A percentile compares a stretch with the other conserved stretches of the same genome.
Evolutionary conservation across 441 rosid species (phyloP).

Genomic region (Bocquillonia castaneifolia): DNA sequence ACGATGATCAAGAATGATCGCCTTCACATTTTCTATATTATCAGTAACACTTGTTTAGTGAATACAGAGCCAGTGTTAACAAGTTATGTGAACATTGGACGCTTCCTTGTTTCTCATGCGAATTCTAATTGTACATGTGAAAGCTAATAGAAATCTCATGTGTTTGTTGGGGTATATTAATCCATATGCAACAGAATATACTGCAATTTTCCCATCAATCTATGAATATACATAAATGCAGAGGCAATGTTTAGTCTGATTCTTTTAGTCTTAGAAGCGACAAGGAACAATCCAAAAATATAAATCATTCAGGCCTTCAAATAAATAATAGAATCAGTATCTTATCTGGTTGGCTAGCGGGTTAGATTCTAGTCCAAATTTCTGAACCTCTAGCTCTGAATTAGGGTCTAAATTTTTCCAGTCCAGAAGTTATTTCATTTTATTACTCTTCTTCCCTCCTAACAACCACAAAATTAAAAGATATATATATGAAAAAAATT

Average conservation of each 20-base stretch:
- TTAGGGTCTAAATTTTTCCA: background rate
- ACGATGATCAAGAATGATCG: background rate
- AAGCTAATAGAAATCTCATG: no score
- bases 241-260: no score
- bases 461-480: slow-evolving; percentile 18
- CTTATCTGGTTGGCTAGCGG: background rate
- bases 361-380: background rate
- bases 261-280: no score
- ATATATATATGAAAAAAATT: slow-evolving; percentile 1
- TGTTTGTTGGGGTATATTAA: no score
- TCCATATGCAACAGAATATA: background rate
- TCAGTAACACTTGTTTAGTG: background rate
- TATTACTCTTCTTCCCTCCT: background rate
- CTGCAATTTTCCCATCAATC: background rate
- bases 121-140: no score
- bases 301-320: no score
- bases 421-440: background rate
- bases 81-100: no score
- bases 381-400: background rate
- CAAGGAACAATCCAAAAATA: no score
- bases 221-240: no score
- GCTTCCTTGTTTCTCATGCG: no score
- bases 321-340: no score
- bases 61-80: background rate
- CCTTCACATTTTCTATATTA: background rate